These are phyloP conservation scores for Pythium apleroticum DNA, from an alignment of 352 stramenopile genomes.

Conservation along the genomic window DNA sequence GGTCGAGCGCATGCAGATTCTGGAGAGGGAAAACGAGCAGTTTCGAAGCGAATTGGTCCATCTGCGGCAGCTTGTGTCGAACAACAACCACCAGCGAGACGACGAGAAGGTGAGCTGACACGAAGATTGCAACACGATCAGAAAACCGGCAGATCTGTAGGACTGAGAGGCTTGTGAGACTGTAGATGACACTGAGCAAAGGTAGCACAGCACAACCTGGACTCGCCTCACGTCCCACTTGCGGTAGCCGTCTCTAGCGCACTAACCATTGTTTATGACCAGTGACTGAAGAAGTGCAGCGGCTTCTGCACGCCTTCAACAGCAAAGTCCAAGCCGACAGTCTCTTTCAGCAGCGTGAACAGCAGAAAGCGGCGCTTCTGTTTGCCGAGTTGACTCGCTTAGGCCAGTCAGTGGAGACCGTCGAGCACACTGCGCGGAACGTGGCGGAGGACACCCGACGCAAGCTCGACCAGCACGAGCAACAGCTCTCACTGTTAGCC, in stretches of 20 bases:
- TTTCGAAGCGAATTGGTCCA: constrained; percentile 58
- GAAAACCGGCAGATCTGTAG: too few species aligned
- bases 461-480: constrained; percentile 46
- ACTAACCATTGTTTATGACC: not conserved
- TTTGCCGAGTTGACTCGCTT: constrained; percentile 65
- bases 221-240: too few species aligned
- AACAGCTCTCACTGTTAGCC: constrained; percentile 26
- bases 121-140: too few species aligned
- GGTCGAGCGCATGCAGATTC: constrained; percentile 37
- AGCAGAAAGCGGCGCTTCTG: constrained; percentile 66
- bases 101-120: constrained; percentile 42
- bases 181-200: constrained; percentile 24
- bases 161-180: not conserved
- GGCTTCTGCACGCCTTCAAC: constrained; percentile 49
- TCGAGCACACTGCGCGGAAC: constrained; percentile 34
- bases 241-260: too few species aligned
- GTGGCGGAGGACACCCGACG: constrained; percentile 36
- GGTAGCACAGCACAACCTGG: constrained; percentile 4
- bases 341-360: constrained; percentile 53
- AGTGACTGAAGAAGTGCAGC: constrained; percentile 61
- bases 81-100: constrained; percentile 57
- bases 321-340: constrained; percentile 57
- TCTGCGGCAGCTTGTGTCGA: constrained; percentile 50
- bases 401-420: constrained; percentile 44
- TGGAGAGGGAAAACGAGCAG: constrained; percentile 63